Evolutionary conservation across 2,329 filamentous ascomycete genomes (phyloP).

Genomic region (Aspergillus oerlinghausenensis): DNA sequence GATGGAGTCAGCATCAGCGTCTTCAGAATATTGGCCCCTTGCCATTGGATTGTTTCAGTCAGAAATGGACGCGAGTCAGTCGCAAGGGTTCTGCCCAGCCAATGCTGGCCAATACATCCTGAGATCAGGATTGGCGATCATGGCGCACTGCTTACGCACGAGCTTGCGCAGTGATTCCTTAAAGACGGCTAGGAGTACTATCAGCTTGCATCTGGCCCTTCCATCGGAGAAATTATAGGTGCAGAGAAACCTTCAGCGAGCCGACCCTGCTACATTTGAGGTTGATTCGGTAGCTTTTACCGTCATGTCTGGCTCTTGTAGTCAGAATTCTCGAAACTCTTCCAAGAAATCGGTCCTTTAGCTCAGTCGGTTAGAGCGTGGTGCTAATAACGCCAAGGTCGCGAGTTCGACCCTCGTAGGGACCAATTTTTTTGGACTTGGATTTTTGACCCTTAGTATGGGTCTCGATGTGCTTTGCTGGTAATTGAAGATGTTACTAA

Average conservation of each 20-base stretch:
- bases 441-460: too few species aligned
- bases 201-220: too few species aligned
- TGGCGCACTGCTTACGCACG: too few species aligned
- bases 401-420: constrained; percentile 14
- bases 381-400: constrained; percentile 14
- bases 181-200: too few species aligned
- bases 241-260: background rate
- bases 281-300: background rate
- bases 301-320: background rate
- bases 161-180: too few species aligned
- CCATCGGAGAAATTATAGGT: too few species aligned
- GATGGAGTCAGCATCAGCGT: background rate
- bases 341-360: constrained; percentile 1
- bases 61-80: background rate
- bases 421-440: constrained; percentile 5
- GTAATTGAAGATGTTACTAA: too few species aligned
- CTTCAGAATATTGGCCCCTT: background rate
- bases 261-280: background rate
- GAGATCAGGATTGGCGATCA: too few species aligned
- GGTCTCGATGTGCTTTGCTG: too few species aligned
- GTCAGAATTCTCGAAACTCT: too few species aligned
- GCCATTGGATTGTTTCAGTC: background rate
- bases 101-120: background rate
- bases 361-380: constrained; percentile 14
- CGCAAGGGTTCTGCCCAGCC: too few species aligned